Evolutionary conservation across 2,329 filamentous ascomycete genomes (phyloP), one percentile per base, ranked within the genome.

Genomic region (Dryadomyces sulphureus): DNA sequence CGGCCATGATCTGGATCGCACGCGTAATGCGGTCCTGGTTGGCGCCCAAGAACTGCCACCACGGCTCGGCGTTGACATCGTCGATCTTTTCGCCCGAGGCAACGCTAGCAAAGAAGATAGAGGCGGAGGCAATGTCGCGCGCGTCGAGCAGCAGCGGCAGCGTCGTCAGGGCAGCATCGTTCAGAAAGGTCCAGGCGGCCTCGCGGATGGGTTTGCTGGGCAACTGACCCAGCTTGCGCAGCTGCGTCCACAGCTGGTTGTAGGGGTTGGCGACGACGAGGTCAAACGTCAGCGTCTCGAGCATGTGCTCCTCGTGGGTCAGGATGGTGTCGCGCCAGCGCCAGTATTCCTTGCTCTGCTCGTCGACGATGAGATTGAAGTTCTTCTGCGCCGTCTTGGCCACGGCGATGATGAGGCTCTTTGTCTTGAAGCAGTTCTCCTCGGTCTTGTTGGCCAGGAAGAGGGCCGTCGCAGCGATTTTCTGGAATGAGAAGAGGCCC

Each of bases 331-430:
- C 92, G 50, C 88, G 78, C 92, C 92, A 98, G 57, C 84, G 79
- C 92, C 92, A 98, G 60, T 92, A 98, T 59, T 98, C 92, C 59
- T 95, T 96, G 54, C 84, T 93, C 62, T 96, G 89, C 63, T 96
- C 92, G 59, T 98, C 92, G 45, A 96, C 85, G 45, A 90, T 70
- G 49, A 95, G 75, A 56, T 87, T 84, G 1, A 86, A 72, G 55
- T 96, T 90, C 66, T 98, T 96, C 62, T 95, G 88, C 24, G 90
- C 92, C 19, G 95, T 87, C 53, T 90, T 86, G 49, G 88, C 92
- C 56, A 94, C 92, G 1, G 89, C 86, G 27, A 95, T 82, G 53
- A 98, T 90, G 49, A 98, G 73, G 53, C 95, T 88, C 57, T 87
- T 93, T 55, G 94, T 94, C 64, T 94, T 94, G 42, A 90, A 81